Conservation (phyloP, 1,284 basidiomycete species). For the Volvariella volvacea region DNA sequence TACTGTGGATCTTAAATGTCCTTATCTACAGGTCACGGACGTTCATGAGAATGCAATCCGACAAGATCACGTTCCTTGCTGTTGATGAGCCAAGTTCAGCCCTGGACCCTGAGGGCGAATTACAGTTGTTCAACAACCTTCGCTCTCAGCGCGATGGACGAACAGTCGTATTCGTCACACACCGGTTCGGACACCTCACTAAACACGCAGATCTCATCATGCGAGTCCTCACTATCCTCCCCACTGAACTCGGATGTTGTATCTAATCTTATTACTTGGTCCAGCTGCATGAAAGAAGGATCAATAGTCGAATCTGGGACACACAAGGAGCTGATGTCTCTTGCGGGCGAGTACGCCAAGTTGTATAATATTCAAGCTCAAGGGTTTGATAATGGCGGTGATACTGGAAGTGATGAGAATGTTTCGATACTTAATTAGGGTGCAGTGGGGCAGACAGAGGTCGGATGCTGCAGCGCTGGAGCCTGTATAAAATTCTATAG, state of each 20-base stretch:
- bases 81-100: constrained; percentile 52
- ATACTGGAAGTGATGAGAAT: no score
- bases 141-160: constrained; percentile 43
- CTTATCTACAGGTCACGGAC: constrained; percentile 25
- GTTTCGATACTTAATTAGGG: no score
- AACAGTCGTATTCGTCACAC: constrained; percentile 65
- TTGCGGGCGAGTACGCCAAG: constrained; percentile 44
- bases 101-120: constrained; percentile 44
- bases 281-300: constrained; percentile 57
- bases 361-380: constrained; percentile 48
- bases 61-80: constrained; percentile 35
- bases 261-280: background rate
- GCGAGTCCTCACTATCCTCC: constrained; percentile 25
- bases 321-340: constrained; percentile 40
- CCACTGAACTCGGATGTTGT: background rate
- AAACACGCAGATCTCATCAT: constrained; percentile 56
- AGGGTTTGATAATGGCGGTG: background rate
- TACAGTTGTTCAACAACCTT: constrained; percentile 44
- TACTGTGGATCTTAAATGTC: constrained; percentile 2
- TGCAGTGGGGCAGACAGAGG: no score
- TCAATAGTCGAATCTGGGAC: constrained; percentile 45
- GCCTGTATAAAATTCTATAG: no score
- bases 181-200: constrained; percentile 63
- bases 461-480: no score
- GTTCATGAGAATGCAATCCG: constrained; percentile 40